Conservation (phyloP, 202 grass and related monocot genomes). For the Setaria italica region DNA sequence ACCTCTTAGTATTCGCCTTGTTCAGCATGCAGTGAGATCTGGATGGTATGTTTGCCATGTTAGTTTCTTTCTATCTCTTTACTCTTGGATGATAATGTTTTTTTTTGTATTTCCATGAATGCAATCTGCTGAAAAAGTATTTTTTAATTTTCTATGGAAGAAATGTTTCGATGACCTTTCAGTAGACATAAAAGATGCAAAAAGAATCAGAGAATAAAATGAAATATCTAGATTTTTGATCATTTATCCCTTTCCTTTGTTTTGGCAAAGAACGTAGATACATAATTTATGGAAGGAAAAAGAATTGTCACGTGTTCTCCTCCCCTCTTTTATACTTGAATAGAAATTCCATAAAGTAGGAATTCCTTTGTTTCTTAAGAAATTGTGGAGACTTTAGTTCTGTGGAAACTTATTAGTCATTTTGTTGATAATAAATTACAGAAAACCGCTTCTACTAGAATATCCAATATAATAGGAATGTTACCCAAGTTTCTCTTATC, state of each 20-base stretch:
- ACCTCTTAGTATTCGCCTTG: constrained; percentile 96
- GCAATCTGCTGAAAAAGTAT: neutral
- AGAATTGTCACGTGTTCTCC: neutral
- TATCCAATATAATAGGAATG: neutral
- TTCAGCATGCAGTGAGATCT: constrained; percentile 94
- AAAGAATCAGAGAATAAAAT: neutral
- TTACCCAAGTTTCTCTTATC: neutral
- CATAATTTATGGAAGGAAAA: neutral
- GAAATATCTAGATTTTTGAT: neutral
- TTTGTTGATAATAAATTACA: neutral
- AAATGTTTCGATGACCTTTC: constrained; percentile 7
- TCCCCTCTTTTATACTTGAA: neutral
- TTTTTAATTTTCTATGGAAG: constrained; percentile 35
- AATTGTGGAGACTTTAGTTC: neutral
- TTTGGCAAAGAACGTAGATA: neutral
- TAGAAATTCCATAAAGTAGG: neutral
- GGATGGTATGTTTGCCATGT: constrained; percentile 69
- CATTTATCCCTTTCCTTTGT: neutral
- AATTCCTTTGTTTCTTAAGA: constrained; percentile 3
- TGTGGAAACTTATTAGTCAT: neutral
- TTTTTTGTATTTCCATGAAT: constrained; percentile 16
- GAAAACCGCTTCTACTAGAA: neutral
- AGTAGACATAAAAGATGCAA: neutral
- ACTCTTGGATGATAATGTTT: neutral
- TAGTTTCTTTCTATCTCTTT: neutral